A percentile compares a stretch with the other conserved stretches of the same genome.
Conservation (phyloP, 441 rosid genomes). For the Populus hybrid region DNA sequence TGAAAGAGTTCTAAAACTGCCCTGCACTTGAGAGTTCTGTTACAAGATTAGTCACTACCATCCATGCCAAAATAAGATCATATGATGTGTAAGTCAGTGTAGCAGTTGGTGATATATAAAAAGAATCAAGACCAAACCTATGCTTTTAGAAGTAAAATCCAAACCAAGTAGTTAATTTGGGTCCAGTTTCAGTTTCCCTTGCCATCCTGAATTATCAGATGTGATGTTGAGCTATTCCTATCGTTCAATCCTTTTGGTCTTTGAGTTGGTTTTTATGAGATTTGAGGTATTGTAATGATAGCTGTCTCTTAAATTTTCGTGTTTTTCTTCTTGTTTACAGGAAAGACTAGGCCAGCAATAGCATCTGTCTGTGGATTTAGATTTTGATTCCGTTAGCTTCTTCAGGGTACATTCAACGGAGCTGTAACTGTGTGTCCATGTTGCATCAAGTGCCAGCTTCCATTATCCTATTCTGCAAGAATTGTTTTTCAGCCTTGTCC, state of each 20-base stretch:
- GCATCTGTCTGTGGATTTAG: constrained; percentile 16
- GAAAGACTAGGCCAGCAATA: constrained; percentile 76
- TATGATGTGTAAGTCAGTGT: not conserved
- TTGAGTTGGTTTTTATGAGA: not conserved
- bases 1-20: not conserved
- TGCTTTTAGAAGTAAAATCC: not conserved
- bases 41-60: not conserved
- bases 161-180: not conserved
- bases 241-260: not conserved
- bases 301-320: not conserved
- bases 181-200: not conserved
- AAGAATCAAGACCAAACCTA: not conserved
- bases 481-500: not conserved
- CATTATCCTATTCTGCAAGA: not conserved
- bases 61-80: not conserved
- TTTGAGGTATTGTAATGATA: constrained; percentile 8
- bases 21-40: not conserved
- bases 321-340: constrained; percentile 40
- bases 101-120: not conserved
- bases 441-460: not conserved
- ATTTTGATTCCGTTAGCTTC: not conserved
- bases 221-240: not conserved
- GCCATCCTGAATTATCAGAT: not conserved
- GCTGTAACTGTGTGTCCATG: not conserved
- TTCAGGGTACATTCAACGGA: not conserved